phyloP scores from a whole-genome alignment of 139 green algal genomes.

The Parachlorella kessleri region DNA sequence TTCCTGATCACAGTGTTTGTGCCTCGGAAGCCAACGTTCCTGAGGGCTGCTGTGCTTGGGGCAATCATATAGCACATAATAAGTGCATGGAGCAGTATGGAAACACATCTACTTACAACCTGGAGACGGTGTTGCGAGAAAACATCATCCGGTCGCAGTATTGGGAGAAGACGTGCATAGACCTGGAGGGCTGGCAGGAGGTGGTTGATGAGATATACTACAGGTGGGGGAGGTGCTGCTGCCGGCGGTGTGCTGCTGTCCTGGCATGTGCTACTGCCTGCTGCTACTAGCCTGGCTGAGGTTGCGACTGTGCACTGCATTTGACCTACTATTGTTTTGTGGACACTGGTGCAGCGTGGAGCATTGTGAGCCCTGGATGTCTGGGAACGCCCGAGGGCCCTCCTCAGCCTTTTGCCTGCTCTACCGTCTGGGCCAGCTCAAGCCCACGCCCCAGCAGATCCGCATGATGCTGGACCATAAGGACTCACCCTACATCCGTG shows the following conservation, averaged over 20 bases:
- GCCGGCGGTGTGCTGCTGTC: not conserved
- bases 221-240: slow-evolving; percentile 9
- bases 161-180: slow-evolving; percentile 66
- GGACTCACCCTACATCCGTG: slow-evolving; percentile 96
- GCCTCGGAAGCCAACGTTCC: no score
- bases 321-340: not conserved
- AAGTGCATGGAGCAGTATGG: slow-evolving; percentile 74
- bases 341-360: slow-evolving; percentile 55
- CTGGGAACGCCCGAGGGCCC: slow-evolving; percentile 89
- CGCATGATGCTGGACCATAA: slow-evolving; percentile 75
- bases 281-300: not conserved
- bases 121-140: slow-evolving; percentile 81
- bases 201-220: slow-evolving; percentile 90
- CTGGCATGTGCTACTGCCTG: no score
- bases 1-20: no score
- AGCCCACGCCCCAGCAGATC: slow-evolving; percentile 63
- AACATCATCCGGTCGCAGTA: slow-evolving; percentile 85
- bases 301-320: no score
- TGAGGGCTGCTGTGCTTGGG: no score
- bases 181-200: slow-evolving; percentile 67
- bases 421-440: slow-evolving; percentile 79
- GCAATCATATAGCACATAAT: no score
- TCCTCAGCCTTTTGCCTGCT: slow-evolving; percentile 95
- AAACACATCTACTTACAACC: slow-evolving; percentile 79
- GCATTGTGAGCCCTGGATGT: slow-evolving; percentile 97